Evolutionary conservation across 2,329 filamentous ascomycete genomes (phyloP).

Genomic region (Capronia coronata): DNA sequence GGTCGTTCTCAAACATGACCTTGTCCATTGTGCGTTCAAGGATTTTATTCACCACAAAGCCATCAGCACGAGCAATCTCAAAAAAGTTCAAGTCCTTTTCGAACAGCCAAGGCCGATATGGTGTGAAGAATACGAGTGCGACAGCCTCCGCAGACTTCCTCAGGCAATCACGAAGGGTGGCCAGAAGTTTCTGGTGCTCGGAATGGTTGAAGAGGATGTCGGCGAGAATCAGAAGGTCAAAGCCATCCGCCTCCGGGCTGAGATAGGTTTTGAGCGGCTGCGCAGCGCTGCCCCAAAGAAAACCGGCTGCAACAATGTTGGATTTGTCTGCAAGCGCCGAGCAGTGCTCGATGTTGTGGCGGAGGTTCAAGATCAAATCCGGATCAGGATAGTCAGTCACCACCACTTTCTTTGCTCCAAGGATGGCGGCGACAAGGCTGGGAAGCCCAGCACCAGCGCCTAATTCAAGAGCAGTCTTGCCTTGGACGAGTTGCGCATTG

Average conservation of each 20-base stretch:
- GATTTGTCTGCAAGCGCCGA: constrained; percentile 39
- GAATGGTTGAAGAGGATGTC: constrained; percentile 88
- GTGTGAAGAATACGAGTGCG: constrained; percentile 88
- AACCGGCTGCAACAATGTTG: constrained; percentile 59
- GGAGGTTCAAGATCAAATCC: constrained; percentile 74
- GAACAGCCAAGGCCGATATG: constrained; percentile 84
- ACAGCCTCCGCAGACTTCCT: constrained; percentile 49
- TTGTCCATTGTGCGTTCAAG: constrained; percentile 75
- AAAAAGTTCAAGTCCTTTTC: constrained; percentile 84
- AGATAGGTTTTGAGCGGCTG: constrained; percentile 55
- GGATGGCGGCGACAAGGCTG: constrained; percentile 66
- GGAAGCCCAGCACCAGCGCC: constrained; percentile 84
- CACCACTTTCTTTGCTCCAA: constrained; percentile 63
- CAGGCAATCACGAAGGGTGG: constrained; percentile 63
- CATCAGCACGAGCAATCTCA: constrained; percentile 61
- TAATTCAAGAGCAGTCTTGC: constrained; percentile 73
- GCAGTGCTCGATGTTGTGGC: constrained; percentile 62
- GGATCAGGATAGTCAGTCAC: constrained; percentile 84
- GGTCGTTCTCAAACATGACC: constrained; percentile 83
- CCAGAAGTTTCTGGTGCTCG: constrained; percentile 72
- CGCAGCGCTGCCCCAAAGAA: constrained; percentile 72
- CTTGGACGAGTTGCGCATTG: constrained; percentile 54
- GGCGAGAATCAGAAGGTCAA: constrained; percentile 78
- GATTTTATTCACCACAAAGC: constrained; percentile 71
- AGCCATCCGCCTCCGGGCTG: constrained; percentile 37